Percentiles rank a stretch among this genome's conserved stretches.
Evolutionary conservation across 108 stramenopile species (phyloP).

Genomic region (Parmales sp.): DNA sequence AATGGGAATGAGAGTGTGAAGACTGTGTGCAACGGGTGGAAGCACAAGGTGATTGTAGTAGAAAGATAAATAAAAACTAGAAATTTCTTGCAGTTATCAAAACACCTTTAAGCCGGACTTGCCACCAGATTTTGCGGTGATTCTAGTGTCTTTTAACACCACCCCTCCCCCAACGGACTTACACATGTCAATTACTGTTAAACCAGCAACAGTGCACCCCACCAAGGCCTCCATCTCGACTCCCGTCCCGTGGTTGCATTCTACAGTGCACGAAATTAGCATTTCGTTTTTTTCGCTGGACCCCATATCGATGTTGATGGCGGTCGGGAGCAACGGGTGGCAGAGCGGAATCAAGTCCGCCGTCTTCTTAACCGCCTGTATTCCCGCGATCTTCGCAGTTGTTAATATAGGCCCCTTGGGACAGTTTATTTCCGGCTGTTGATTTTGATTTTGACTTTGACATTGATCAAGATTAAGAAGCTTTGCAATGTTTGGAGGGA

Average conservation of each 20-base stretch:
- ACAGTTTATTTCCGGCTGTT: slow-evolving; percentile 66
- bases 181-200: slow-evolving; percentile 92
- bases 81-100: no score
- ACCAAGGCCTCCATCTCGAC: slow-evolving; percentile 97
- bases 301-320: slow-evolving; percentile 61
- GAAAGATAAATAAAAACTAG: no score
- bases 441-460: no score
- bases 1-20: no score
- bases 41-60: no score
- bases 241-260: no score
- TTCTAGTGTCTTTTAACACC: slow-evolving; percentile 46
- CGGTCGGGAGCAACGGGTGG: slow-evolving; percentile 65
- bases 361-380: slow-evolving; percentile 76
- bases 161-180: slow-evolving; percentile 89
- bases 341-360: slow-evolving; percentile 71
- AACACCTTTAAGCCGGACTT: slow-evolving; percentile 42
- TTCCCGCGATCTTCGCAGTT: slow-evolving; percentile 69
- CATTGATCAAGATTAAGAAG: no score
- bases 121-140: slow-evolving; percentile 73
- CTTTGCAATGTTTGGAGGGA: no score
- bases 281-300: no score
- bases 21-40: no score
- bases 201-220: slow-evolving; percentile 80
- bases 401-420: slow-evolving; percentile 75
- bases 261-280: no score